A percentile compares a stretch with the other conserved stretches of the same genome.
phyloP scores from a whole-genome alignment of 352 stramenopile genomes.

The Globisporangium splendens region DNA sequence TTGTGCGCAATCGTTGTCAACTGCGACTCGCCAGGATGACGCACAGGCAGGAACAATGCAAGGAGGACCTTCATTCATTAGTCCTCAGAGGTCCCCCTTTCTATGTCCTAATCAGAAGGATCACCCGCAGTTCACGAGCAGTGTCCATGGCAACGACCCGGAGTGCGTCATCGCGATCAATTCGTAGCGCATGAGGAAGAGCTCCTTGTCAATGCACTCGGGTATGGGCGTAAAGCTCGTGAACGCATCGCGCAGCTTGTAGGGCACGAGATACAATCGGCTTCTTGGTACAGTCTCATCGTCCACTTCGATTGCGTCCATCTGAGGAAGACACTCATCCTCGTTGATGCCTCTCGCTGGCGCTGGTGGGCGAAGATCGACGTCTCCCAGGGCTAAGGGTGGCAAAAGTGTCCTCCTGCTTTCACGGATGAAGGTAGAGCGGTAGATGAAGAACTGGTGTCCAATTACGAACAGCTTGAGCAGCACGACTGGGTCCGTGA shows the following conservation, averaged over 20 bases:
- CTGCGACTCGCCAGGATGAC: no score
- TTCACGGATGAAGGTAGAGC: no score
- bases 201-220: background rate
- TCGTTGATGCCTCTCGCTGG: no score
- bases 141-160: background rate
- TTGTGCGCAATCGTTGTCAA: no score
- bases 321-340: no score
- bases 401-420: no score
- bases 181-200: background rate
- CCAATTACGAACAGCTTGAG: conserved; percentile 15
- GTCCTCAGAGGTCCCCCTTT: background rate
- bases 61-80: no score
- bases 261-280: background rate
- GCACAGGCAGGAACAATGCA: no score
- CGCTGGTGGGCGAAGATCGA: no score
- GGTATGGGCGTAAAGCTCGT: background rate
- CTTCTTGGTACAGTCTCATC: no score
- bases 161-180: background rate
- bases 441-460: conserved; percentile 20
- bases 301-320: no score
- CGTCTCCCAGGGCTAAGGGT: no score
- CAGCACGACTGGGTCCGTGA: conserved; percentile 23
- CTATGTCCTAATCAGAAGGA: background rate
- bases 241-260: background rate
- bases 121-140: background rate